Evolutionary conservation across 2,329 filamentous ascomycete genomes (phyloP), one percentile per base, ranked within the genome.

Genomic region (Scytalidium lignicola): DNA sequence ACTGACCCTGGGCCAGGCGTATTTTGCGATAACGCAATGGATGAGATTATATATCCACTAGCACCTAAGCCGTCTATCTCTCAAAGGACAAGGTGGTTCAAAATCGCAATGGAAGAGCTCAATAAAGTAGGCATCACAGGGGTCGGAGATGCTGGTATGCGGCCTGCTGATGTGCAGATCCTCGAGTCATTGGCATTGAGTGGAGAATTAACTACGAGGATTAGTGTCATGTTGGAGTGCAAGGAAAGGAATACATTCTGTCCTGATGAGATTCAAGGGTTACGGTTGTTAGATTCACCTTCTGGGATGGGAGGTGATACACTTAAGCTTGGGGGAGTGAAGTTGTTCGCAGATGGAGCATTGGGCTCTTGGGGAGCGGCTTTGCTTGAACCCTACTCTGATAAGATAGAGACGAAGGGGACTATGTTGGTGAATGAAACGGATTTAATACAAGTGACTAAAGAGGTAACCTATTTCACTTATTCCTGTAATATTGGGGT

Each of bases 21-120:
- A 9, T 87, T 88, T 57, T 88, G 85, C 60, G 84, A 88, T 64
- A 87, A 87, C 59, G 83, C 84, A 20, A 86, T 87, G 76, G 79
- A 83, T 41, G 43, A 40, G 2, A 64, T 83, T 45, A 73, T 86
- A 29, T 69, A 73, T 49, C 66, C 70, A 2, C 57, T 78, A 17
- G 84, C 80, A 70, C 82, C 83, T 1, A 74, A 75, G 50, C 80
- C 82, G 0, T 70, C 69, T 41, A 65, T 64, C 4, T 70, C 71
- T n/a, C 74, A 72, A 55, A 84, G 80, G 59, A 70, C 72, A 4
- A 65, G 62, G 20, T 82, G 78, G 52, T 65, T 87, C 49, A 73
- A 71, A 44, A 75, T 75, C 5, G 84, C 84, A 12, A 85, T 87
- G 78, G 61, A 59, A 12, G 74, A 75, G 46, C 68, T 88, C 43